Evolutionary conservation across 257 asterid species (phyloP).

Genomic region (Solanum peruvianum): DNA sequence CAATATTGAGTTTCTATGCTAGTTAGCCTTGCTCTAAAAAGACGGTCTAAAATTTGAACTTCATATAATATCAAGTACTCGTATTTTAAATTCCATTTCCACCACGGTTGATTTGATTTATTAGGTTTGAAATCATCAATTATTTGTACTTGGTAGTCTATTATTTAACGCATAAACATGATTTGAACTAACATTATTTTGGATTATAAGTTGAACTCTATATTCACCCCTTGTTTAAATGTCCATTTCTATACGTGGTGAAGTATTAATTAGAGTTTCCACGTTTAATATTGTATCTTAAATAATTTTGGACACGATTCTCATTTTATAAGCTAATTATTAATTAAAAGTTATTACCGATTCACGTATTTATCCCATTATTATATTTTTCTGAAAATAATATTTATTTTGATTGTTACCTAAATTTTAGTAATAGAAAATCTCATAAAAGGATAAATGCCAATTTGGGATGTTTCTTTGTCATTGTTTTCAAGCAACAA

Average conservation of each 20-base stretch:
- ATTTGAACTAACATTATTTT: neutral
- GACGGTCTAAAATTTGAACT: neutral
- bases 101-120: neutral
- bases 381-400: neutral
- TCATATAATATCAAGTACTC: neutral
- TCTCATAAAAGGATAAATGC: accelerated
- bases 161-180: neutral
- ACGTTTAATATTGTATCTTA: neutral
- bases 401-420: neutral
- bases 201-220: neutral
- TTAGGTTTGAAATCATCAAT: neutral
- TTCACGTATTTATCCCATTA: neutral
- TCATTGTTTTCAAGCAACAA: neutral
- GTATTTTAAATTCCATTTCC: neutral
- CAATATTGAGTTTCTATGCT: neutral
- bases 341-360: neutral
- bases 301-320: neutral
- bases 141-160: neutral
- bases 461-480: neutral
- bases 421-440: neutral
- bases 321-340: neutral
- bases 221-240: neutral
- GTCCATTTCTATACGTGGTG: neutral
- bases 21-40: neutral
- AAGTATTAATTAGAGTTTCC: neutral